Base-by-base conservation (phyloP, 106 monocot species). In the Acorus calamus region DNA sequence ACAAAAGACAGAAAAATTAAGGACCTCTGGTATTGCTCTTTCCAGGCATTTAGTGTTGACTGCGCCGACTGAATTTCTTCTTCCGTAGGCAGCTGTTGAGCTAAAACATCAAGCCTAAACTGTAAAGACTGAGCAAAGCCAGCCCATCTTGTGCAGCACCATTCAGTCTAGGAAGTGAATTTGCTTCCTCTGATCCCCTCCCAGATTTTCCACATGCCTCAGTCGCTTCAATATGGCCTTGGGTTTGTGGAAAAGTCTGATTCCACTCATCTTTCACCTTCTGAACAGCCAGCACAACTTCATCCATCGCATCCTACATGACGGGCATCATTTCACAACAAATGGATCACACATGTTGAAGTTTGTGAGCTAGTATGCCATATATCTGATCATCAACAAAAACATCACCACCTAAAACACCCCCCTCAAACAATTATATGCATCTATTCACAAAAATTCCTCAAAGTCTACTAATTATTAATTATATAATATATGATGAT, bases 21-120 rank as follows among this genome's bases (percentile, higher is more conserved):
- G n/a, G n/a, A 86, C 93, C 83, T 79, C 60, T 84, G 69, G 60
- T 84, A 80, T 51, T 84, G 79, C 47, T 89, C 77, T 70, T 94
- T 86, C 94, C 94, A 94, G 11, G 73, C 75, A 10, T 74, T 52
- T 43, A 84, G 65, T 14, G 57, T 77, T 8, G 66, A 55, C 7
- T 74, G 52, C 0, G 71, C 77, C 44, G 70, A 70, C 55, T 76
- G 65, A 3, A 64, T 61, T 59, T 84, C 86, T 60, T 89, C 84
- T 57, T 73, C 68, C 7, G 86, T 89, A 10, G 86, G 77, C 70
- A 94, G 66, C 66, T 94, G 94, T 65, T 81, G 84, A 0, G 80
- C 79, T 2, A 94, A 64, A 41, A 89, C 67, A 74, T 87, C 89
- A 55, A 94, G 81, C 67, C 62, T 70, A 63, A 84, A 89, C 66